phyloP scores from a whole-genome alignment of 768 basidiomycete species.

The Pleurotus ostreatus region DNA sequence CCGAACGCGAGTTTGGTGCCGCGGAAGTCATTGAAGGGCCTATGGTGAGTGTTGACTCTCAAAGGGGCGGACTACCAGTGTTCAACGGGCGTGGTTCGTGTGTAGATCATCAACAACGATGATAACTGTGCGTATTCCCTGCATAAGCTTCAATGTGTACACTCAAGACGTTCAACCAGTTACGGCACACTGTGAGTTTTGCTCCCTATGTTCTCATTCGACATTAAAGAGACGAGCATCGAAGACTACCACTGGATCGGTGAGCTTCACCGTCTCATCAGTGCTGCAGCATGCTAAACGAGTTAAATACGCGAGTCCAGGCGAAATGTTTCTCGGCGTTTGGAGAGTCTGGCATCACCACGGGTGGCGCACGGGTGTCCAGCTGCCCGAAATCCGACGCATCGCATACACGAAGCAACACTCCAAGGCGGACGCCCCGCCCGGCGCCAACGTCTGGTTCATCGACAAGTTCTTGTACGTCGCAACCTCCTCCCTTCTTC shows the following conservation, averaged over 20 bases:
- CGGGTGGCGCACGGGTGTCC: not conserved
- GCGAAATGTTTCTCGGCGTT: not conserved
- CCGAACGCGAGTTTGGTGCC: not conserved
- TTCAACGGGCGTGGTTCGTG: too few relatives aligned
- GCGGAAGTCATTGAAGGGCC: conserved; percentile 1
- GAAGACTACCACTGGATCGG: conserved; percentile 6
- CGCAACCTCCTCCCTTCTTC: too few relatives aligned
- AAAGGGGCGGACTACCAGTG: not conserved
- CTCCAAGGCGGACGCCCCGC: not conserved
- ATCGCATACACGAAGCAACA: not conserved
- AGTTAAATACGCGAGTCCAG: not conserved
- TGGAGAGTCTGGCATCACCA: conserved; percentile 4
- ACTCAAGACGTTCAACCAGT: not conserved
- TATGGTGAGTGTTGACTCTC: not conserved
- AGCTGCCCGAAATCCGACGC: not conserved
- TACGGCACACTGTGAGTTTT: not conserved
- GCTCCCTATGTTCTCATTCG: not conserved
- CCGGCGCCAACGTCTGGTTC: not conserved
- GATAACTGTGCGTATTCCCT: conserved; percentile 1
- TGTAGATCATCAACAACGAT: conserved; percentile 1
- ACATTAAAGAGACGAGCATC: not conserved
- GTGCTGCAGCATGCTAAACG: too few relatives aligned
- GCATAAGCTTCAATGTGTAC: not conserved
- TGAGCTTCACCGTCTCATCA: not conserved
- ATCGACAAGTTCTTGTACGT: conserved; percentile 3